Percentiles rank a stretch among this genome's conserved stretches.
Conservation (phyloP, 2,329 filamentous ascomycete genomes). For the Colletotrichum viniferum region DNA sequence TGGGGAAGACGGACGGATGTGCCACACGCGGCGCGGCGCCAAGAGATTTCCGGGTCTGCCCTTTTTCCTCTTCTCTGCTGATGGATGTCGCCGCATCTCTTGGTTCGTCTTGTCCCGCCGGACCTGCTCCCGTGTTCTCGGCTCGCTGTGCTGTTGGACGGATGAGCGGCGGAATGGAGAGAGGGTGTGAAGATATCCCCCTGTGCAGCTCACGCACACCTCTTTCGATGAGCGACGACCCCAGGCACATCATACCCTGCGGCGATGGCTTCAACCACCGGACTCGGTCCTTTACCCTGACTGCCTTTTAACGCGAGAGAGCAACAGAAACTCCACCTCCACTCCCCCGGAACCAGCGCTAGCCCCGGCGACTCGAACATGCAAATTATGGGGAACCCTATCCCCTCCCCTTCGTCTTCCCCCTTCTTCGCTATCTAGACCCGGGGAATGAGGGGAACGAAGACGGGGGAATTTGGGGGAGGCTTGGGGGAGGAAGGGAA, state of each 20-base stretch:
- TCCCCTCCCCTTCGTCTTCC: neutral
- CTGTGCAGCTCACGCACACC: neutral
- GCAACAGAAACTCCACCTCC: neutral
- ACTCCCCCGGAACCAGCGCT: slow-evolving; percentile 10
- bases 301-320: neutral
- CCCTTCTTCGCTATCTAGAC: neutral
- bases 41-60: neutral
- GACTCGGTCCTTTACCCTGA: neutral
- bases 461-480: neutral
- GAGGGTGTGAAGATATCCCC: neutral
- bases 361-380: neutral
- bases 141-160: neutral
- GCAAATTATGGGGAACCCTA: slow-evolving; percentile 9
- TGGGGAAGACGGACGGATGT: neutral
- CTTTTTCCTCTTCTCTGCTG: neutral
- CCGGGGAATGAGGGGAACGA: slow-evolving; percentile 10
- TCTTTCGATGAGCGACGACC: neutral
- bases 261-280: neutral
- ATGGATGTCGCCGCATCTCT: slow-evolving; percentile 10
- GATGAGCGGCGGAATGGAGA: neutral
- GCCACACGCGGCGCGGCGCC: slow-evolving; percentile 6
- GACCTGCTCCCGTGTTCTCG: neutral
- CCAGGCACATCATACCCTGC: neutral
- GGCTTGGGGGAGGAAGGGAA: neutral
- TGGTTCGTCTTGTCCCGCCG: slow-evolving; percentile 9